Evolutionary conservation across 2,329 filamentous ascomycete genomes (phyloP).

Genomic region (Saccharata proteae): DNA sequence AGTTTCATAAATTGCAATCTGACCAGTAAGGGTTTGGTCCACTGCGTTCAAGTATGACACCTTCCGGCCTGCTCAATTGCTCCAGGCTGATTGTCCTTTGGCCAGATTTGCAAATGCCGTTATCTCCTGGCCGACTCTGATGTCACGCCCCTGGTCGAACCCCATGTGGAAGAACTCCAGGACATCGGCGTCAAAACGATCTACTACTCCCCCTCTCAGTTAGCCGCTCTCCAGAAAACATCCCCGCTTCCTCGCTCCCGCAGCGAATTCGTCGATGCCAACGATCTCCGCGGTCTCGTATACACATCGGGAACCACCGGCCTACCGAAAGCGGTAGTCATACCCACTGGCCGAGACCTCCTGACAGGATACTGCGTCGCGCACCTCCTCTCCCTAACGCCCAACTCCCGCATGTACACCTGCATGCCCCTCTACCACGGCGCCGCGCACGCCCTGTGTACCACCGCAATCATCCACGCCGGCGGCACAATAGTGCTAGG

Average conservation of each 20-base stretch:
- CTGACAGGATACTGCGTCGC: constrained; percentile 22
- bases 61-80: constrained; percentile 40
- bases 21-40: constrained; percentile 48
- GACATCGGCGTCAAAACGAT: too few species aligned
- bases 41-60: constrained; percentile 32
- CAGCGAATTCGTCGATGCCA: constrained; percentile 14
- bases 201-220: constrained; percentile 19
- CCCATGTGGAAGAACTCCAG: constrained; percentile 10
- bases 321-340: constrained; percentile 51
- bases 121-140: constrained; percentile 25
- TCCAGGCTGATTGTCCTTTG: neutral
- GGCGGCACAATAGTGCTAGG: constrained; percentile 50
- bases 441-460: constrained; percentile 46
- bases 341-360: constrained; percentile 34
- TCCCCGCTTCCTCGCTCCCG: constrained; percentile 17
- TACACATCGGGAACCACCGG: constrained; percentile 46
- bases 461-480: constrained; percentile 39
- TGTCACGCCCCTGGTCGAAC: constrained; percentile 16
- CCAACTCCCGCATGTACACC: constrained; percentile 54
- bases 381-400: constrained; percentile 25
- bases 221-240: constrained; percentile 14
- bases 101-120: constrained; percentile 34
- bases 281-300: constrained; percentile 43
- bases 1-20: constrained; percentile 63
- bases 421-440: constrained; percentile 73